Conservation (phyloP, 2,329 filamentous ascomycete species). For the Pseudogymnoascus sp. region DNA sequence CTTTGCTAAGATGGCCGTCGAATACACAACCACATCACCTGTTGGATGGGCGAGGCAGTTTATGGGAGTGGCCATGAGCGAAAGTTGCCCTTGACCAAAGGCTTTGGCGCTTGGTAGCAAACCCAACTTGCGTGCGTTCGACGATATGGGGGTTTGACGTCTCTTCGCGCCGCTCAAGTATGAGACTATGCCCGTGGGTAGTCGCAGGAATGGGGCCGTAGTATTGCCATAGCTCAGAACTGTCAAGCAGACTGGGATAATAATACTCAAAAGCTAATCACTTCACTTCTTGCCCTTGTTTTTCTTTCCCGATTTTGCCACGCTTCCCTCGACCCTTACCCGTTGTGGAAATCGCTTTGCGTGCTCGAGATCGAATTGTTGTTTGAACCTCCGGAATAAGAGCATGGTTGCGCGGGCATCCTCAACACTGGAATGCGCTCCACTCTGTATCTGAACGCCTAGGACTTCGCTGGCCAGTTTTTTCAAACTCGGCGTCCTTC, state of each 20-base stretch:
- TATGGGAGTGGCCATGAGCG: not conserved
- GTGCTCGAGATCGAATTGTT: conserved; percentile 76
- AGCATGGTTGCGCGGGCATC: conserved; percentile 89
- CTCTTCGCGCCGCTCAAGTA: not conserved
- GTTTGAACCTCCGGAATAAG: conserved; percentile 75
- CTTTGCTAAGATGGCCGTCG: not conserved
- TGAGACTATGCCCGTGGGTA: not conserved
- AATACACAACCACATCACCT: not conserved
- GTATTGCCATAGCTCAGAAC: not conserved
- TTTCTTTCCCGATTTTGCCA: conserved; percentile 22
- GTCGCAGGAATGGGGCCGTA: not conserved
- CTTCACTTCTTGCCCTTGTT: conserved; percentile 36
- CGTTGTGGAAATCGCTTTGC: conserved; percentile 53
- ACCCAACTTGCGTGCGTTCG: too few species aligned
- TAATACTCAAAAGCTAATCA: not conserved
- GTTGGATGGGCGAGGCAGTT: not conserved
- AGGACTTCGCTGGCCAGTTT: conserved; percentile 50
- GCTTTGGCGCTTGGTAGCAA: not conserved
- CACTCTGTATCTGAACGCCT: conserved; percentile 54
- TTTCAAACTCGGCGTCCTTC: conserved; percentile 60
- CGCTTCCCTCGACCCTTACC: conserved; percentile 12
- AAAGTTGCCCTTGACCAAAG: not conserved
- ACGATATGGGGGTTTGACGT: not conserved
- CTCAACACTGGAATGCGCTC: conserved; percentile 58
- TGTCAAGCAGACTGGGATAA: not conserved